Evolutionary conservation across 2,329 filamentous ascomycete genomes (phyloP).

Genomic region (Albophoma yamanashiensis): DNA sequence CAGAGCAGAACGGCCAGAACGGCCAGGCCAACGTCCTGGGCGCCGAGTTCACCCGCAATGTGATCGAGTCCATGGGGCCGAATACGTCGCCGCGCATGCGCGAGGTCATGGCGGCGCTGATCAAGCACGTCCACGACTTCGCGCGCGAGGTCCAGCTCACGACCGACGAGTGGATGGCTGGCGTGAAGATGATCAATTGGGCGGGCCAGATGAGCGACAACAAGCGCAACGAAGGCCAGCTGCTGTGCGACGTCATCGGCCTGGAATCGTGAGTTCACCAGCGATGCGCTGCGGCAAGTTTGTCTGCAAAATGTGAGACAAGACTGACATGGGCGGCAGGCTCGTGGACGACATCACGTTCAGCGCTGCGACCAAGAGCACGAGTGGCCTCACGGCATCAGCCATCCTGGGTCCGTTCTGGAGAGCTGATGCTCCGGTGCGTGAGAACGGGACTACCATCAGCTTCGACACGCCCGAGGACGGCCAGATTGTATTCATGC

Average conservation of each 20-base stretch:
- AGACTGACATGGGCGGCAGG: slow-evolving; percentile 14
- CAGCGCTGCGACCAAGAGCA: slow-evolving; percentile 35
- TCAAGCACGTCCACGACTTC: slow-evolving; percentile 73
- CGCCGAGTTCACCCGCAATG: slow-evolving; percentile 56
- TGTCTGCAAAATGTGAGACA: neutral
- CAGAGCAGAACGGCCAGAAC: neutral
- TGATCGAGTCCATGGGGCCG: slow-evolving; percentile 65
- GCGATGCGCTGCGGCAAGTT: neutral
- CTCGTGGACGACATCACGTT: slow-evolving; percentile 76
- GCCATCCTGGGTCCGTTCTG: slow-evolving; percentile 83
- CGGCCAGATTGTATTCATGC: slow-evolving; percentile 48
- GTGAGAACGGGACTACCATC: slow-evolving; percentile 61
- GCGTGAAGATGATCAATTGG: slow-evolving; percentile 46
- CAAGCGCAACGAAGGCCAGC: slow-evolving; percentile 63
- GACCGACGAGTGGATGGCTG: slow-evolving; percentile 68
- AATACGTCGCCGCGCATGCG: slow-evolving; percentile 58
- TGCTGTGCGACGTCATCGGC: slow-evolving; percentile 63
- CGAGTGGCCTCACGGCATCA: slow-evolving; percentile 51
- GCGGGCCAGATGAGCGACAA: slow-evolving; percentile 59
- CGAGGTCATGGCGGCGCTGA: slow-evolving; percentile 55
- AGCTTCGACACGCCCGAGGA: slow-evolving; percentile 38
- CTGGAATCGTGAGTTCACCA: slow-evolving; percentile 47
- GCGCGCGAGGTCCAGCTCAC: slow-evolving; percentile 70
- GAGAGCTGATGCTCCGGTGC: slow-evolving; percentile 58
- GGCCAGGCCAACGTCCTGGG: slow-evolving; percentile 15